Percentiles rank a stretch among this genome's conserved stretches.
Conservation (phyloP, 2,329 filamentous ascomycete genomes). For the Xylaria sp. region DNA sequence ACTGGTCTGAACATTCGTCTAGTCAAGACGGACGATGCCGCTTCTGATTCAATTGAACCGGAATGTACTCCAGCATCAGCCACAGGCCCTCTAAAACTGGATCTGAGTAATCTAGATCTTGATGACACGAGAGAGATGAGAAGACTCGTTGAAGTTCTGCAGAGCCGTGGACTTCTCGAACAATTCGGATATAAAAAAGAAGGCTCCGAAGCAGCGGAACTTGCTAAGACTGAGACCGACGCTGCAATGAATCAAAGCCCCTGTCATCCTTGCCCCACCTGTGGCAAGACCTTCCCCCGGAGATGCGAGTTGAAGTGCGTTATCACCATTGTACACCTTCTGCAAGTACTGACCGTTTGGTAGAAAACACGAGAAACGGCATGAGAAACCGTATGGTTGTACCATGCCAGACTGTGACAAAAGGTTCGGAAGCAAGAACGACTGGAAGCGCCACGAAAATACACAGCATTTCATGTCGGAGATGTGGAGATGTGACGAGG, state of each 20-base stretch:
- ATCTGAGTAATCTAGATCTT: constrained; percentile 32
- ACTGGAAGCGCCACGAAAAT: constrained; percentile 92
- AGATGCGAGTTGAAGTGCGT: constrained; percentile 69
- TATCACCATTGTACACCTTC: not conserved
- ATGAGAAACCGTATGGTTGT: constrained; percentile 84
- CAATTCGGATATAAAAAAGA: constrained; percentile 43
- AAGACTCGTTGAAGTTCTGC: constrained; percentile 43
- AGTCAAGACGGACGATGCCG: constrained; percentile 21
- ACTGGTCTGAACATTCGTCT: constrained; percentile 4
- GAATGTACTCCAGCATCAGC: constrained; percentile 5
- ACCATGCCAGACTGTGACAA: constrained; percentile 77
- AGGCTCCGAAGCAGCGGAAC: constrained; percentile 25
- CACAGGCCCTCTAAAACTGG: constrained; percentile 7
- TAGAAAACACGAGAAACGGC: constrained; percentile 87
- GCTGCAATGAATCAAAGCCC: constrained; percentile 35
- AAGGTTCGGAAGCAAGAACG: constrained; percentile 89
- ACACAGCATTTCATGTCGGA: constrained; percentile 79
- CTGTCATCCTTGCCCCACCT: constrained; percentile 53
- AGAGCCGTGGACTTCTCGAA: constrained; percentile 43
- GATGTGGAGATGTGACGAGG: constrained; percentile 74
- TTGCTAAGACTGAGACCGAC: constrained; percentile 33
- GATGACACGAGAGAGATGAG: constrained; percentile 35
- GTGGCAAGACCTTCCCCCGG: constrained; percentile 60
- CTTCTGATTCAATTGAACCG: constrained; percentile 18
- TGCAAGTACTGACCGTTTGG: constrained; percentile 39